These are phyloP conservation scores for Auriculariales sp. DNA, from an alignment of 768 basidiomycete species.

Conservation along the genomic window DNA sequence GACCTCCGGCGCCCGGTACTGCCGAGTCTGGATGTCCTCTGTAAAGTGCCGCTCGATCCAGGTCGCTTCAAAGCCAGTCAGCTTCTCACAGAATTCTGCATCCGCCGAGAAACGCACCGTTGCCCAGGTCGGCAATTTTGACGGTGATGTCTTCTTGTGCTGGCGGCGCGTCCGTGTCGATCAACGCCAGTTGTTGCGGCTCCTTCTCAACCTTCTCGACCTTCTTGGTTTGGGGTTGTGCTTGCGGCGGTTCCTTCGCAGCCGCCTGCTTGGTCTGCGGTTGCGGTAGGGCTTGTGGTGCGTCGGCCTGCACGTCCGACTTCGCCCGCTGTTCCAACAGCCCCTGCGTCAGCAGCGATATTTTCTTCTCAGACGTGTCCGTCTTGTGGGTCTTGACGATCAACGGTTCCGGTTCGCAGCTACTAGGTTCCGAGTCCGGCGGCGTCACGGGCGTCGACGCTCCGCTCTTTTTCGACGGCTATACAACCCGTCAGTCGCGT, in stretches of 20 bases:
- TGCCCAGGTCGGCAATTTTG: slow-evolving; percentile 97
- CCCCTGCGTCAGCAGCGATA: slow-evolving; percentile 54
- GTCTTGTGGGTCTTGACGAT: slow-evolving; percentile 12
- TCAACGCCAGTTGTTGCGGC: background rate
- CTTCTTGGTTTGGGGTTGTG: slow-evolving; percentile 7
- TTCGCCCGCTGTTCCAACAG: background rate
- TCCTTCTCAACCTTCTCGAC: slow-evolving; percentile 18
- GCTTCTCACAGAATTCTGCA: slow-evolving; percentile 5
- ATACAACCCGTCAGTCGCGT: background rate
- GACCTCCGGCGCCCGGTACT: slow-evolving; percentile 95
- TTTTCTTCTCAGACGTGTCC: slow-evolving; percentile 27
- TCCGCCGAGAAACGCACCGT: slow-evolving; percentile 38
- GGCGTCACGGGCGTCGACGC: background rate
- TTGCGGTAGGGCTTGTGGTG: background rate
- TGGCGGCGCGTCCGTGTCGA: slow-evolving; percentile 19
- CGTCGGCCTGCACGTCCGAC: background rate
- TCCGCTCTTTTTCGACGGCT: background rate
- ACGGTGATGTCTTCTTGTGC: slow-evolving; percentile 70
- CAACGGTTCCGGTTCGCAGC: too few species aligned
- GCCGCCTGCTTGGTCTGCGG: slow-evolving; percentile 8
- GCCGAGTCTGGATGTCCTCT: slow-evolving; percentile 95
- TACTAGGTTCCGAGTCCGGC: background rate
- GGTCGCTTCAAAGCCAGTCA: slow-evolving; percentile 34
- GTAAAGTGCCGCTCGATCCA: slow-evolving; percentile 96
- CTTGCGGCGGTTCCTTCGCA: slow-evolving; percentile 4